Percentiles rank a stretch among this genome's conserved stretches.
phyloP scores from a whole-genome alignment of 768 basidiomycete genomes.

The Lepiota brunneoincarnata region DNA sequence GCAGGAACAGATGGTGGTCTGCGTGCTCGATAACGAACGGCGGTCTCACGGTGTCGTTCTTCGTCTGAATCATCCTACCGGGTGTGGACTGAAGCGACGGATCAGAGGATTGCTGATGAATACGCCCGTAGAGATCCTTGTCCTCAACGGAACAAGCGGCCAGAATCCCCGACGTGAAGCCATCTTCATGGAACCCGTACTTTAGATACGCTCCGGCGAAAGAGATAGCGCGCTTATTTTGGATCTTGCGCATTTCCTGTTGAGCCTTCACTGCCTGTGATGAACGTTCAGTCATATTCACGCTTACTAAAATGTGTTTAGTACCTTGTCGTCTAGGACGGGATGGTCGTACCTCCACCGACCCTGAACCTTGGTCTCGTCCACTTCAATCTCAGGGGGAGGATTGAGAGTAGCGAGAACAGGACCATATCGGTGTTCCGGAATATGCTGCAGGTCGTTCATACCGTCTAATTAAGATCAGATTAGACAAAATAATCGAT shows the following conservation, averaged over 20 bases:
- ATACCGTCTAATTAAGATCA: constrained; percentile 50
- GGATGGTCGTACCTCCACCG: constrained; percentile 69
- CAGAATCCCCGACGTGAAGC: constrained; percentile 50
- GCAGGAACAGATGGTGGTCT: constrained; percentile 28
- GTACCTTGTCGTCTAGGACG: constrained; percentile 52
- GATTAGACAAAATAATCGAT: not conserved
- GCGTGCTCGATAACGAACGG: constrained; percentile 44
- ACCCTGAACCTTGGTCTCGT: constrained; percentile 36
- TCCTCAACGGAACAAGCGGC: constrained; percentile 32
- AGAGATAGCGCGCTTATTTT: constrained; percentile 58
- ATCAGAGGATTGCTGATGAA: not conserved
- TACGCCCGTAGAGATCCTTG: constrained; percentile 8
- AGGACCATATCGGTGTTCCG: constrained; percentile 51
- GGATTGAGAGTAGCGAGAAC: constrained; percentile 75
- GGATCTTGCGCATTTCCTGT: constrained; percentile 50
- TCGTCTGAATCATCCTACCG: constrained; percentile 16
- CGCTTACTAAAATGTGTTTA: constrained; percentile 9
- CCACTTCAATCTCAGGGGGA: constrained; percentile 52
- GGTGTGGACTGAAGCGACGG: not conserved
- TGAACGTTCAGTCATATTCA: not conserved
- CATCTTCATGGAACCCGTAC: constrained; percentile 85
- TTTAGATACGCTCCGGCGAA: constrained; percentile 72
- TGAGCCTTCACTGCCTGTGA: constrained; percentile 55
- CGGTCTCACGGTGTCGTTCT: constrained; percentile 26
- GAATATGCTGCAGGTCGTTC: constrained; percentile 73